phyloP scores from a whole-genome alignment of 208 protist species.

The Leishmania turanica region DNA sequence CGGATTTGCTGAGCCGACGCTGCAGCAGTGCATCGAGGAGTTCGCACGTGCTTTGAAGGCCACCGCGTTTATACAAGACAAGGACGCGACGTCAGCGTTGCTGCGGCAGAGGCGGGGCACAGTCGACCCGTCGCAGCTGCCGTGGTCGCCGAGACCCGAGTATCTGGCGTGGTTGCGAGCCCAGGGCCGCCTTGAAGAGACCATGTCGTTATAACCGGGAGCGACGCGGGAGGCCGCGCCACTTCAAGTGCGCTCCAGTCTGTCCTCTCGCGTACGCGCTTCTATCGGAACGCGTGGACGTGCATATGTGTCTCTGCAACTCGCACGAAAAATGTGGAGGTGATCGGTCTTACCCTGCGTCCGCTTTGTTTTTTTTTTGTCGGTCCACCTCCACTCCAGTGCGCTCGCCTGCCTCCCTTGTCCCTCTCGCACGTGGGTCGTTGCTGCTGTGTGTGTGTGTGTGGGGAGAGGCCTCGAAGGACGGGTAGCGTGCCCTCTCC shows the following conservation, averaged over 20 bases:
- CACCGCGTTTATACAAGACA: constrained; percentile 37
- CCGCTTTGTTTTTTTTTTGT: background rate
- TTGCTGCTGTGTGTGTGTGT: background rate
- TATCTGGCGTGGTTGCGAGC: constrained; percentile 68
- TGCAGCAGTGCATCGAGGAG: constrained; percentile 80
- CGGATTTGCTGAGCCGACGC: constrained; percentile 83
- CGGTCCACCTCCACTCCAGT: background rate
- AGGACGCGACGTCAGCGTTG: constrained; percentile 36
- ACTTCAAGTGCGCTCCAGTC: background rate
- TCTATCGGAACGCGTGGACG: background rate
- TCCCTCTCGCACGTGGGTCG: background rate
- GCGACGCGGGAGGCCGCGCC: background rate
- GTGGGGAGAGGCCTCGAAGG: background rate
- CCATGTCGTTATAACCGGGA: background rate
- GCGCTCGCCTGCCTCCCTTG: background rate
- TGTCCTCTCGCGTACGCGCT: background rate
- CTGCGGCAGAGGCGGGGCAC: constrained; percentile 49
- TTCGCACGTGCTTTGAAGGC: constrained; percentile 57
- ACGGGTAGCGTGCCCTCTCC: background rate
- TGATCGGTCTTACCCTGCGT: background rate
- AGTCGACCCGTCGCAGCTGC: constrained; percentile 58
- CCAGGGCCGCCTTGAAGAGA: constrained; percentile 52
- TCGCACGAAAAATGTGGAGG: background rate
- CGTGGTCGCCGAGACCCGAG: constrained; percentile 71
- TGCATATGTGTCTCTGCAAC: background rate